Conservation (phyloP, 2,329 filamentous ascomycete genomes). For the Pestalotiopsis sp. region DNA sequence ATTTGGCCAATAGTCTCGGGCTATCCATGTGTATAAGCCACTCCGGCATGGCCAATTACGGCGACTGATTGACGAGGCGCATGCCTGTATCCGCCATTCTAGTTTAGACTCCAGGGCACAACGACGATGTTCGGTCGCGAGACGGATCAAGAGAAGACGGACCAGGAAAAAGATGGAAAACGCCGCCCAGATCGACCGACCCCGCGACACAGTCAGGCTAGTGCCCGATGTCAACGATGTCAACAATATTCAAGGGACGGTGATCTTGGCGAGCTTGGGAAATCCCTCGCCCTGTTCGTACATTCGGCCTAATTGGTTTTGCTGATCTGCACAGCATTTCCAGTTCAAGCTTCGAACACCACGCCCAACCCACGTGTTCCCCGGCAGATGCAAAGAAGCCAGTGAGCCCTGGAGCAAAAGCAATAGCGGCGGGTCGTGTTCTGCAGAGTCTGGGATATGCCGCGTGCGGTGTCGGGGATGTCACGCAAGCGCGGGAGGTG, state of each 20-base stretch:
- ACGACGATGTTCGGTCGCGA: not conserved
- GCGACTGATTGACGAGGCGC: not conserved
- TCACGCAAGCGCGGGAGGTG: no score
- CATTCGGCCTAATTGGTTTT: not conserved
- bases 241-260: not conserved
- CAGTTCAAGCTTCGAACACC: not conserved
- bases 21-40: not conserved
- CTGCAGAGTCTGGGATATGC: no score
- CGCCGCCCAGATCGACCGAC: not conserved
- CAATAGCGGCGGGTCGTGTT: no score
- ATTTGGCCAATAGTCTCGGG: not conserved
- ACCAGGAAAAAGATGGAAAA: not conserved
- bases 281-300: not conserved
- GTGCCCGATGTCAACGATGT: not conserved
- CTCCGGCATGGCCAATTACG: not conserved
- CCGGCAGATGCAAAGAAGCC: not conserved
- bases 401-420: not conserved
- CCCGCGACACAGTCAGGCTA: not conserved
- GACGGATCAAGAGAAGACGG: not conserved
- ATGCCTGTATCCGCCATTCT: not conserved
- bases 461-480: no score
- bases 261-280: not conserved
- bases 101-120: not conserved
- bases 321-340: not conserved
- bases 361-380: not conserved